These are phyloP conservation scores for Ophiostoma populinum DNA, from an alignment of 2,329 filamentous ascomycete genomes.

Conservation along the genomic window DNA sequence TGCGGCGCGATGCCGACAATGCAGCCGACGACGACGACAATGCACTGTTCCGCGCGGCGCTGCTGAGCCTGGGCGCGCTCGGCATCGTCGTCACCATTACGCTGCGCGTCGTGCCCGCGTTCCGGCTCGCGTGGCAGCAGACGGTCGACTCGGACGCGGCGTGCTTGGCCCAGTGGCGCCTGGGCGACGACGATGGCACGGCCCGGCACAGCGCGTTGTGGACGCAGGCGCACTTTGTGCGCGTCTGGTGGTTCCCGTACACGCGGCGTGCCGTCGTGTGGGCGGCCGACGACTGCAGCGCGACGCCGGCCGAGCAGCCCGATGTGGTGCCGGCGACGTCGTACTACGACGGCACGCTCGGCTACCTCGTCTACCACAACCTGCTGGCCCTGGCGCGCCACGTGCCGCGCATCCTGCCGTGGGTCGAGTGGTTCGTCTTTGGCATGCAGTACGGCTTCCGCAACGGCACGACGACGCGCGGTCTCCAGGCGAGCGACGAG, in stretches of 20 bases:
- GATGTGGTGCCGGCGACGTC: slow-evolving; percentile 37
- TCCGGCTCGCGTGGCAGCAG: slow-evolving; percentile 78
- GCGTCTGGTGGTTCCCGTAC: slow-evolving; percentile 97
- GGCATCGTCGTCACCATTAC: slow-evolving; percentile 86
- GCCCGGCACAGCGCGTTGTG: slow-evolving; percentile 53
- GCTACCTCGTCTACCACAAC: slow-evolving; percentile 84
- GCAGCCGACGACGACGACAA: slow-evolving; percentile 39
- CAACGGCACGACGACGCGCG: slow-evolving; percentile 42
- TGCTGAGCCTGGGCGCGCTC: slow-evolving; percentile 74
- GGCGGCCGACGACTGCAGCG: slow-evolving; percentile 64
- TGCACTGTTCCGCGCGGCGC: slow-evolving; percentile 73
- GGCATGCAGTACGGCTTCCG: slow-evolving; percentile 90
- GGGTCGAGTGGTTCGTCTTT: slow-evolving; percentile 92
- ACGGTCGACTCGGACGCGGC: slow-evolving; percentile 52
- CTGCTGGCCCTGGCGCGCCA: slow-evolving; percentile 67
- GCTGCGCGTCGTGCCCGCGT: slow-evolving; percentile 61
- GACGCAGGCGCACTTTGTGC: slow-evolving; percentile 72
- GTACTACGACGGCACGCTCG: slow-evolving; percentile 69
- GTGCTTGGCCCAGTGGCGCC: slow-evolving; percentile 51
- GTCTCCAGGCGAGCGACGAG: slow-evolving; percentile 60
- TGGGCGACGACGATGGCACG: slow-evolving; percentile 49
- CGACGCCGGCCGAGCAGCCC: slow-evolving; percentile 24
- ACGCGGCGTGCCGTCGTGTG: slow-evolving; percentile 75
- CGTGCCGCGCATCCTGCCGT: slow-evolving; percentile 63
- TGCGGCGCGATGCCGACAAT: slow-evolving; percentile 48